Conservation (phyloP, 129 eudicot species). For the Mikania micrantha region DNA sequence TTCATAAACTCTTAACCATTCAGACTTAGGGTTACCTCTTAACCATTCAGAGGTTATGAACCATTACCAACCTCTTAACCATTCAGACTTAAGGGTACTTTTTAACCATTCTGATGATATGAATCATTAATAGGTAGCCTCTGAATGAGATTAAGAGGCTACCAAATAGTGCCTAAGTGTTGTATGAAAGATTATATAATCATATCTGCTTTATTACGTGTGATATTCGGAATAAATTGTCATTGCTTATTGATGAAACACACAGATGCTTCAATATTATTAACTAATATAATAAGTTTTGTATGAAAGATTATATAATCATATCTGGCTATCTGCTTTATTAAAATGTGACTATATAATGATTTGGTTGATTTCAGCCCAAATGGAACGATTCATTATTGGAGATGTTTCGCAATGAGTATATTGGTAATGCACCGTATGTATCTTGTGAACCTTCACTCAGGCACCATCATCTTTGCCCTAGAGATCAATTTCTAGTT, state of each 20-base stretch:
- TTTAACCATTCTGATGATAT: too few species aligned
- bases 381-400: slow-evolving; percentile 73
- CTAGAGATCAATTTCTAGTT: slow-evolving; percentile 76
- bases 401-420: slow-evolving; percentile 91
- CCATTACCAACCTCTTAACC: too few species aligned
- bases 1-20: too few species aligned
- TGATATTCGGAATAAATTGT: neutral
- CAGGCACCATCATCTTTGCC: slow-evolving; percentile 66
- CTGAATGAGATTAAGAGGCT: too few species aligned
- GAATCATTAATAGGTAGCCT: too few species aligned
- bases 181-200: too few species aligned
- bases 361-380: slow-evolving; percentile 40
- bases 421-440: slow-evolving; percentile 79
- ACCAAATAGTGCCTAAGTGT: too few species aligned
- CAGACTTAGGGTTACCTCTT: too few species aligned
- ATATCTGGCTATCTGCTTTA: neutral
- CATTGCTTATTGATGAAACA: neutral
- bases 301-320: neutral
- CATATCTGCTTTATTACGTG: neutral
- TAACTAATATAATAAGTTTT: neutral
- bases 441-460: slow-evolving; percentile 80
- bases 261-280: neutral
- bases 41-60: too few species aligned
- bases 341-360: neutral
- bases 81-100: too few species aligned